phyloP scores from a whole-genome alignment of 2,329 filamentous ascomycete genomes.

The Penicillium sp. region DNA sequence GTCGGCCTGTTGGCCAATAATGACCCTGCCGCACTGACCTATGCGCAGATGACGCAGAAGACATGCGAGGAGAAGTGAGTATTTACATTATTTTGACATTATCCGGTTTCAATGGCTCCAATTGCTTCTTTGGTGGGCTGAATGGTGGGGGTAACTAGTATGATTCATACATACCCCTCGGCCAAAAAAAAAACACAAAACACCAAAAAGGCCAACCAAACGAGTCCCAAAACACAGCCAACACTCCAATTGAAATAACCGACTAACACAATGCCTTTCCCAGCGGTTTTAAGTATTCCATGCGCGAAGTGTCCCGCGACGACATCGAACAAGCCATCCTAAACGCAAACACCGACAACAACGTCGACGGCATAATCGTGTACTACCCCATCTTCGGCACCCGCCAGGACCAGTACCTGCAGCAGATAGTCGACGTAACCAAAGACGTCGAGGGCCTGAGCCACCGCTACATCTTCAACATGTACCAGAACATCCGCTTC shows the following conservation, averaged over 20 bases:
- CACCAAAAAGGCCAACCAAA: neutral
- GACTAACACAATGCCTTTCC: slow-evolving; percentile 19
- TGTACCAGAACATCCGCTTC: slow-evolving; percentile 98
- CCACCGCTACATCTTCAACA: slow-evolving; percentile 95
- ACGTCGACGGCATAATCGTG: slow-evolving; percentile 86
- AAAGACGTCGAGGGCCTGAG: slow-evolving; percentile 97
- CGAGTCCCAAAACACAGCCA: neutral
- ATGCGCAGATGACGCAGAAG: slow-evolving; percentile 96
- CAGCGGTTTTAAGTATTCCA: slow-evolving; percentile 85
- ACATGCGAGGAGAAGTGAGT: slow-evolving; percentile 93
- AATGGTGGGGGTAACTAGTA: slow-evolving; percentile 13
- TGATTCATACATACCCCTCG: slow-evolving; percentile 29
- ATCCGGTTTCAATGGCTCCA: slow-evolving; percentile 9
- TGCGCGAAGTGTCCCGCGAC: slow-evolving; percentile 81
- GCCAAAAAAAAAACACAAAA: slow-evolving; percentile 9
- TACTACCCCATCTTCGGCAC: slow-evolving; percentile 98
- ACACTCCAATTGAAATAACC: neutral
- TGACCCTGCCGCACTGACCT: slow-evolving; percentile 87
- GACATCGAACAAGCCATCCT: slow-evolving; percentile 85
- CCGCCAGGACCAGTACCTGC: slow-evolving; percentile 87
- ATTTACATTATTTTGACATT: slow-evolving; percentile 14
- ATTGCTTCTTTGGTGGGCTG: slow-evolving; percentile 1
- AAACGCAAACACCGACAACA: slow-evolving; percentile 73
- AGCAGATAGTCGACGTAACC: slow-evolving; percentile 82
- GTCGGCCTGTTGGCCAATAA: slow-evolving; percentile 90